Evolutionary conservation across 73 alveolate genomes (phyloP).

Genomic region (Paramecium primaurelia): DNA sequence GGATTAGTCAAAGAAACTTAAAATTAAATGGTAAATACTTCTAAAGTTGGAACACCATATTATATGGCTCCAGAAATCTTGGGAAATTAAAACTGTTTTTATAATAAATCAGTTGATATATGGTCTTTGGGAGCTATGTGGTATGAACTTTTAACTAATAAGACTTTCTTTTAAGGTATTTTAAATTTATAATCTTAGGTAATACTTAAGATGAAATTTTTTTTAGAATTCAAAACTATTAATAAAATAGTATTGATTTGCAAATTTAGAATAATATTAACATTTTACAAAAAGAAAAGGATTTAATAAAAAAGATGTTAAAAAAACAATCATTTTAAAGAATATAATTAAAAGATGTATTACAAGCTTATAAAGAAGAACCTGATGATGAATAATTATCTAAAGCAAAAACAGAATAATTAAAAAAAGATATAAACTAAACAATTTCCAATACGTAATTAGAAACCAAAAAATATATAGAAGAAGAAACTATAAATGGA

Average conservation of each 20-base stretch:
- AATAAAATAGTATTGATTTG: not conserved
- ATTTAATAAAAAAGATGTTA: not conserved
- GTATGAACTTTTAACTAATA: conserved; percentile 1
- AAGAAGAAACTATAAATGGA: no score
- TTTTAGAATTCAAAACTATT: not conserved
- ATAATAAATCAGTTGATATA: conserved; percentile 35
- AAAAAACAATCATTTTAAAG: not conserved
- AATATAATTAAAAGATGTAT: not conserved
- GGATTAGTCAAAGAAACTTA: not conserved
- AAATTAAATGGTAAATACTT: not conserved
- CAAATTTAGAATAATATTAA: not conserved
- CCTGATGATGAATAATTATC: no score
- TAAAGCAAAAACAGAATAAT: no score
- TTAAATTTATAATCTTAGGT: not conserved
- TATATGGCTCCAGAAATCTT: conserved; percentile 56
- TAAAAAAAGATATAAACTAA: no score
- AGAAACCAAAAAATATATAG: no score
- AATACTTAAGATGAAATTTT: not conserved
- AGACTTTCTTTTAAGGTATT: not conserved
- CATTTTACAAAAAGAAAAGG: not conserved
- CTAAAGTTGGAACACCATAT: not conserved
- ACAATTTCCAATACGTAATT: no score
- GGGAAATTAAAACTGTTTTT: not conserved
- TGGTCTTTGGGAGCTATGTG: conserved; percentile 52
- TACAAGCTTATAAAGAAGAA: not conserved